Percentiles rank a stretch among this genome's conserved stretches.
Evolutionary conservation across 2,329 filamentous ascomycete genomes (phyloP).

Genomic region (Xylaria sp.): DNA sequence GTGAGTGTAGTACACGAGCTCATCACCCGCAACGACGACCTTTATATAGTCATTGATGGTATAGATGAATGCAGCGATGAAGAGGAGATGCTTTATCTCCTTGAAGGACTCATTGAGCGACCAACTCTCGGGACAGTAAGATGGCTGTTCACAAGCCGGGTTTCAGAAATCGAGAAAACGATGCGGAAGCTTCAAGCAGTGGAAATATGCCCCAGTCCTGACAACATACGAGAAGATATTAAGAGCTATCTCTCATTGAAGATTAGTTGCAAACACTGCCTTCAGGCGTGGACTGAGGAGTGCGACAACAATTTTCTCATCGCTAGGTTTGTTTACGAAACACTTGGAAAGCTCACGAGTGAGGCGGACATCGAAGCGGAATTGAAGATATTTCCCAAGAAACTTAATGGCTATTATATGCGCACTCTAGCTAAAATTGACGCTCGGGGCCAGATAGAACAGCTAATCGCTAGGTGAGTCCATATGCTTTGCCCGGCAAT

Average conservation of each 20-base stretch:
- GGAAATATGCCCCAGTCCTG: slow-evolving; percentile 19
- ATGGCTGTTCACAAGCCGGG: slow-evolving; percentile 32
- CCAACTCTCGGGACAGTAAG: slow-evolving; percentile 25
- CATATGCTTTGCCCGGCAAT: neutral
- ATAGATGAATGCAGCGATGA: slow-evolving; percentile 34
- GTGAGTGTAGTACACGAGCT: slow-evolving; percentile 31
- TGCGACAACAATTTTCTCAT: slow-evolving; percentile 34
- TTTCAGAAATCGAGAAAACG: slow-evolving; percentile 23
- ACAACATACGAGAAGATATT: slow-evolving; percentile 26
- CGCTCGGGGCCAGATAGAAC: slow-evolving; percentile 23
- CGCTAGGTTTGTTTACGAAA: slow-evolving; percentile 29
- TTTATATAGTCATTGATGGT: slow-evolving; percentile 32
- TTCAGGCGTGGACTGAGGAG: slow-evolving; percentile 16
- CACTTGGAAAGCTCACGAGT: slow-evolving; percentile 31
- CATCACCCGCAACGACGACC: slow-evolving; percentile 23
- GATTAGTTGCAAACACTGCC: slow-evolving; percentile 21
- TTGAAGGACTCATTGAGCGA: slow-evolving; percentile 21
- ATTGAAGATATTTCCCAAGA: slow-evolving; percentile 24
- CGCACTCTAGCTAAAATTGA: slow-evolving; percentile 27
- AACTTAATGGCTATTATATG: slow-evolving; percentile 31
- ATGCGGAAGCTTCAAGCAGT: slow-evolving; percentile 27
- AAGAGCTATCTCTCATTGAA: slow-evolving; percentile 22
- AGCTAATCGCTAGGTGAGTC: slow-evolving; percentile 30
- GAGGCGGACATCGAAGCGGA: slow-evolving; percentile 29
- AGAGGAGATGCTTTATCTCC: slow-evolving; percentile 7